A percentile compares a stretch with the other conserved stretches of the same genome.
These are phyloP conservation scores for Reticulascus tulasneorum DNA, from an alignment of 2,329 filamentous ascomycete genomes.

Conservation along the genomic window DNA sequence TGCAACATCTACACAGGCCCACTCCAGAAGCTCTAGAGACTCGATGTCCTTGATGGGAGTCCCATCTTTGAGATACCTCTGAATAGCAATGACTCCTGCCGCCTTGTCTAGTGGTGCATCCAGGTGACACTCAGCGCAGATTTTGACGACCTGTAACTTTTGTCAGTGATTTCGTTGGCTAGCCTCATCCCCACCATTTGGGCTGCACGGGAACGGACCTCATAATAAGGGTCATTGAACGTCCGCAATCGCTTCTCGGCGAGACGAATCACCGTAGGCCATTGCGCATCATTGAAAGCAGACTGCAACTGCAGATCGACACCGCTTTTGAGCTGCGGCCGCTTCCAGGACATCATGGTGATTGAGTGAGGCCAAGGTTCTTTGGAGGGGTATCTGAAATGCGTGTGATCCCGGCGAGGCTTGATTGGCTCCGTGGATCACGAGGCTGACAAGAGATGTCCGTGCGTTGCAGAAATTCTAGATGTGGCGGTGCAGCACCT, in stretches of 20 bases:
- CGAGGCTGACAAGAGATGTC: neutral
- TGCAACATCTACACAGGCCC: conserved; percentile 39
- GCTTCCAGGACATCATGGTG: conserved; percentile 15
- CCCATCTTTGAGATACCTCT: conserved; percentile 43
- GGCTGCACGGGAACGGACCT: conserved; percentile 32
- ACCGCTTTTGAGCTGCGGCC: conserved; percentile 41
- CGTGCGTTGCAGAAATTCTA: no score
- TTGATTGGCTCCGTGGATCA: no score
- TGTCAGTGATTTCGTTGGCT: conserved; percentile 2
- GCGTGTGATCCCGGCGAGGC: no score
- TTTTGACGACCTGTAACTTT: conserved; percentile 37
- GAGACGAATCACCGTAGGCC: conserved; percentile 45
- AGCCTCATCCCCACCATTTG: neutral
- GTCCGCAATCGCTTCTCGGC: conserved; percentile 47
- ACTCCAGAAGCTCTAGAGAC: conserved; percentile 51
- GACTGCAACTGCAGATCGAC: conserved; percentile 52
- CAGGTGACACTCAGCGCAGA: conserved; percentile 48
- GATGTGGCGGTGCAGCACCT: neutral
- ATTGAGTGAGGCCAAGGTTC: no score
- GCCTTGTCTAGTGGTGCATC: conserved; percentile 45
- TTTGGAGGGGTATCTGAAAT: conserved; percentile 16
- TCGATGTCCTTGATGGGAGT: conserved; percentile 45
- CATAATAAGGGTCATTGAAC: conserved; percentile 52
- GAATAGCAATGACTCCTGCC: conserved; percentile 38
- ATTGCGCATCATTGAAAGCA: conserved; percentile 52